Conservation (phyloP, 1,284 basidiomycete species). For the Marasmius oreades region DNA sequence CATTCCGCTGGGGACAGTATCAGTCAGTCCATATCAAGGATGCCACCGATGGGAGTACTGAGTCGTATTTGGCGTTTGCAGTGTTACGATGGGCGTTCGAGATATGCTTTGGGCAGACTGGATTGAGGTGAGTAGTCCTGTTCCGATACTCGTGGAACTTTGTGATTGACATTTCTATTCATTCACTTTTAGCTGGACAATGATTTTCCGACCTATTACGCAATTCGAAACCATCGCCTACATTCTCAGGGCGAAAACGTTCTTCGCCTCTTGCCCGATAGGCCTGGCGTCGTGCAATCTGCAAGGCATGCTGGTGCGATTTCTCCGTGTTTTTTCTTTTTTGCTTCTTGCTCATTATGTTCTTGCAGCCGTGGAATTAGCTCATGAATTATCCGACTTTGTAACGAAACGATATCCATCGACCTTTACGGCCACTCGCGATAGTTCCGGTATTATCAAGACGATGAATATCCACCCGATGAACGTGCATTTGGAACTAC, state of each 20-base stretch:
- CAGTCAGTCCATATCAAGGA: conserved; percentile 39
- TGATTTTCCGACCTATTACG: conserved; percentile 10
- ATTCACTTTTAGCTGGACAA: conserved; percentile 10
- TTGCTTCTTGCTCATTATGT: not conserved
- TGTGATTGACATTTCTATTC: not conserved
- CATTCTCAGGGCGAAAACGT: conserved; percentile 11
- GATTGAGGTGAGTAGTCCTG: conserved; percentile 48
- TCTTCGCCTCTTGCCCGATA: conserved; percentile 28
- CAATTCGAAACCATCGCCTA: conserved; percentile 13
- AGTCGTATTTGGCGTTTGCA: conserved; percentile 21
- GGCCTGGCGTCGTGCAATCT: conserved; percentile 45
- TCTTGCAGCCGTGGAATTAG: conserved; percentile 52
- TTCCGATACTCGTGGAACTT: not conserved
- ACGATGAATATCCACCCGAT: conserved; percentile 53
- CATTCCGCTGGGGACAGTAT: conserved; percentile 61
- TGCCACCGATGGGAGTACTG: not conserved
- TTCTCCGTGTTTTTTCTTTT: not conserved
- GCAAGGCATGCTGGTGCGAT: conserved; percentile 50
- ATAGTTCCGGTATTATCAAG: conserved; percentile 38
- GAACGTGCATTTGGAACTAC: conserved; percentile 49
- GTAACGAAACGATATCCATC: conserved; percentile 59
- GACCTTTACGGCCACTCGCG: conserved; percentile 49
- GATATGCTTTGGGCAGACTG: conserved; percentile 65
- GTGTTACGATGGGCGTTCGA: conserved; percentile 71
- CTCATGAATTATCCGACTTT: conserved; percentile 66